These are phyloP conservation scores for Pseudocercospora musae DNA, from an alignment of 2,329 filamentous ascomycete species.

Conservation along the genomic window DNA sequence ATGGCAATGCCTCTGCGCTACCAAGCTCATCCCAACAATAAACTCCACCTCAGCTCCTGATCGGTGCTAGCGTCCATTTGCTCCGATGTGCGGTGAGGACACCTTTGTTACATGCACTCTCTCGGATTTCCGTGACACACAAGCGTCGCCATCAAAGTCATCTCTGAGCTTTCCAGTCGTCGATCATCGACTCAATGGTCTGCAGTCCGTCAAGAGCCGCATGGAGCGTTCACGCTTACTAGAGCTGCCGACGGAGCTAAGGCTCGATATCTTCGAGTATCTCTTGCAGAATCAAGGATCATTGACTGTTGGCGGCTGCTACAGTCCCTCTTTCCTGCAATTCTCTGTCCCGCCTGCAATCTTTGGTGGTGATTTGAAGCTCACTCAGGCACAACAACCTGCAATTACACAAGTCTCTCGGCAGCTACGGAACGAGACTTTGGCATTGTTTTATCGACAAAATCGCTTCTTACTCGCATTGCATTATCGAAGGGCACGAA, in stretches of 20 bases:
- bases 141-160: neutral
- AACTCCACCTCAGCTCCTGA: neutral
- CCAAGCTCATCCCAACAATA: neutral
- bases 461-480: conserved; percentile 15
- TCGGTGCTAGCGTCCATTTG: neutral
- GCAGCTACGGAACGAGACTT: conserved; percentile 11
- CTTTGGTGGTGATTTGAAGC: conserved; percentile 3
- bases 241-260: conserved; percentile 17
- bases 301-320: conserved; percentile 11
- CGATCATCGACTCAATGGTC: neutral
- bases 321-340: conserved; percentile 2
- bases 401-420: conserved; percentile 12
- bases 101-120: neutral
- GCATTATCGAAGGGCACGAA: conserved; percentile 12
- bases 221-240: conserved; percentile 10
- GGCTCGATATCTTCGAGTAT: conserved; percentile 17
- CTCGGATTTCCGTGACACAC: neutral
- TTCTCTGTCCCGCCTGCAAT: conserved; percentile 7
- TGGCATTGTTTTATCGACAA: conserved; percentile 16
- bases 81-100: neutral
- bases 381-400: conserved; percentile 8
- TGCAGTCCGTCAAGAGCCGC: neutral
- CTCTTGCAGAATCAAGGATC: conserved; percentile 2
- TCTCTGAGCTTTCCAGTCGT: neutral
- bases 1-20: neutral